These are phyloP conservation scores for Paradendryphiella salina DNA, from an alignment of 2,329 filamentous ascomycete genomes.

Conservation along the genomic window DNA sequence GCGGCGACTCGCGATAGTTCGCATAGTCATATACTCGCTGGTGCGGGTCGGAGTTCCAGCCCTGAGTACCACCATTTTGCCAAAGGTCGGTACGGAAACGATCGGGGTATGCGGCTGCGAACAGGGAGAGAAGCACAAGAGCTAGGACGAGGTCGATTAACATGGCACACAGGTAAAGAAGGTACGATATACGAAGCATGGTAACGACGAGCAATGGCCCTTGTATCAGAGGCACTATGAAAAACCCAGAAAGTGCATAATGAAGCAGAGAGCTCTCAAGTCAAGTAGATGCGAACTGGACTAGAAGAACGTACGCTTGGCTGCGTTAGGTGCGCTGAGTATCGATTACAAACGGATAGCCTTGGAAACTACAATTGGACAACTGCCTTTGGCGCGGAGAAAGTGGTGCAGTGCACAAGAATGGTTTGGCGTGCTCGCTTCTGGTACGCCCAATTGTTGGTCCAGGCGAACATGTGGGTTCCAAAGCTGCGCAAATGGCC, in stretches of 20 bases:
- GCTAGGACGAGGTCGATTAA: conserved; percentile 13
- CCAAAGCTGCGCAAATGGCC: conserved; percentile 9
- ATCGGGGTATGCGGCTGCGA: conserved; percentile 14
- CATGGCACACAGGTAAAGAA: conserved; percentile 1
- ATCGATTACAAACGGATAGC: background rate
- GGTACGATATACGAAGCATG: conserved; percentile 1
- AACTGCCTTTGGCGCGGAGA: background rate
- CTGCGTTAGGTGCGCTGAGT: background rate
- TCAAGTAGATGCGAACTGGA: background rate
- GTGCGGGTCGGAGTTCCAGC: conserved; percentile 26
- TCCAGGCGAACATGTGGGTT: background rate
- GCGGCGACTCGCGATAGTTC: conserved; percentile 19
- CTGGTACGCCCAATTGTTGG: background rate
- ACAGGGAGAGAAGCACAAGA: conserved; percentile 13
- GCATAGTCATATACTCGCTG: conserved; percentile 24
- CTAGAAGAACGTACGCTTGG: background rate
- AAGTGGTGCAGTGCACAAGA: background rate
- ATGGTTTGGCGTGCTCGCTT: background rate
- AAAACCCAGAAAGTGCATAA: too few relatives aligned
- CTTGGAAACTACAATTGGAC: background rate
- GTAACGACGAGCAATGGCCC: background rate
- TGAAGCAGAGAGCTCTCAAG: background rate
- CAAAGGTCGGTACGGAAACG: conserved; percentile 13
- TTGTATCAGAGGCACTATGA: too few relatives aligned
- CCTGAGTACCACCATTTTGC: conserved; percentile 18